Base-by-base conservation (phyloP, 2,329 filamentous ascomycete genomes). In the Colletotrichum plurivorum region DNA sequence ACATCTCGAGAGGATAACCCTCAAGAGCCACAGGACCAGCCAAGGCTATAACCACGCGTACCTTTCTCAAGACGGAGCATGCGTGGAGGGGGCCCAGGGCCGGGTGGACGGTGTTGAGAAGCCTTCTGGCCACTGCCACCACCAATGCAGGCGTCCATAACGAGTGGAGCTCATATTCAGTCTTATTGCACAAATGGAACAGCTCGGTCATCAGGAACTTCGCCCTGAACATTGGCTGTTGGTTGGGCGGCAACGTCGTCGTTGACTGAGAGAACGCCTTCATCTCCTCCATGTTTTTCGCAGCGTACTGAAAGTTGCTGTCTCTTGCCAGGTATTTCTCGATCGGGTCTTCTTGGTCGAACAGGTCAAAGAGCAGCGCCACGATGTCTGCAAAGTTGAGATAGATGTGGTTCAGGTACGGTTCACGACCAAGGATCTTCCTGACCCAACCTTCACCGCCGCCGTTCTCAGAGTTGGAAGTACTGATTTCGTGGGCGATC, bases 1-100 rank as follows among this genome's bases (percentile, higher is more conserved):
- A 85, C 93, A 98, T 96, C 78, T 99, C 94, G 15, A 98, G 79
- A 12, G 94, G 93, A 76, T 98, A 98, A 0, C 92, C 93, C 48
- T 89, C 83, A 25, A 92, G 84, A n/a, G 93, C 93, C 58, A 90
- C 85, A 0, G 88, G 78, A 0, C 94, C 94, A 27, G 94, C 92
- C 53, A 98, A 83, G 68, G 90, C 92, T 27, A 98, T 87, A 16
- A 98, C 81, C 9, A 98, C 88, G 41, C 94, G 88, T 54, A 98
- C 87, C 76, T 97, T 97, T 46, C 95, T 91, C 59, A 99, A 87
- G 4, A 97, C 90, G 2, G 94, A 92, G 77, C 94, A 96, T 45
- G 93, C 92, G 78, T 98, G 93, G 5, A 98, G 84, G 20, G 96
- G 93, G 0, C 96, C 97, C 6, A 98, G 83, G 0, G 94, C 93